These are phyloP conservation scores for Hypoxylon sp. DNA, from an alignment of 2,329 filamentous ascomycete genomes.

Conservation along the genomic window DNA sequence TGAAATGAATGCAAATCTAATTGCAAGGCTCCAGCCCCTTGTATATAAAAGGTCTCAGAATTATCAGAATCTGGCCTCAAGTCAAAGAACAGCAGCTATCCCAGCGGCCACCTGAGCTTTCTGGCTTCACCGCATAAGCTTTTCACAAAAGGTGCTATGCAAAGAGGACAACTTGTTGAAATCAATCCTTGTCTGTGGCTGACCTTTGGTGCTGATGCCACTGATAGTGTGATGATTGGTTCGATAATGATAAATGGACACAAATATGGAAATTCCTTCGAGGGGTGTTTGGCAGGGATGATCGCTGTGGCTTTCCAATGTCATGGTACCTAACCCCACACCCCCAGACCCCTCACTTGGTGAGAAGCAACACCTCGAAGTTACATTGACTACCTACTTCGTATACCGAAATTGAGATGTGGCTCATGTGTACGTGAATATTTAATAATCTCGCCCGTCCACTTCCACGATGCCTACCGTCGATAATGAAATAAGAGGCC, in stretches of 20 bases:
- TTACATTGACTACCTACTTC: too few species aligned
- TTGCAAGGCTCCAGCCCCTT: slow-evolving; percentile 22
- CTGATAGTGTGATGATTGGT: slow-evolving; percentile 47
- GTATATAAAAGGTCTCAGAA: slow-evolving; percentile 28
- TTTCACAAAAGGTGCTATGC: slow-evolving; percentile 27
- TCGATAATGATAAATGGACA: slow-evolving; percentile 37
- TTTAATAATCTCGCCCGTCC: slow-evolving; percentile 9
- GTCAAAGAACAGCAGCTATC: slow-evolving; percentile 28
- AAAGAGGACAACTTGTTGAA: slow-evolving; percentile 48
- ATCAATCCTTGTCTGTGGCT: slow-evolving; percentile 39
- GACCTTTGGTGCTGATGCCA: slow-evolving; percentile 43
- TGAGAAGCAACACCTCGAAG: neutral
- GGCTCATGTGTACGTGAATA: neutral
- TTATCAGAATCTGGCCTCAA: slow-evolving; percentile 43
- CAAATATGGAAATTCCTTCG: slow-evolving; percentile 33
- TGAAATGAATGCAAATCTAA: slow-evolving; percentile 19
- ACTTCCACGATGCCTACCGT: slow-evolving; percentile 44
- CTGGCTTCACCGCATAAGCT: slow-evolving; percentile 44
- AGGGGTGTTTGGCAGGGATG: neutral
- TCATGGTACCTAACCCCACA: slow-evolving; percentile 1
- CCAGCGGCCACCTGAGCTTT: slow-evolving; percentile 32
- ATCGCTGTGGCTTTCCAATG: neutral
- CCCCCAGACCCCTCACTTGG: neutral
- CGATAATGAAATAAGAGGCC: slow-evolving; percentile 51
- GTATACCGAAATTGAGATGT: neutral